Evolutionary conservation across 495 filamentous ascomycete genomes (phyloP).

Genomic region (Gamarada debralockiae): DNA sequence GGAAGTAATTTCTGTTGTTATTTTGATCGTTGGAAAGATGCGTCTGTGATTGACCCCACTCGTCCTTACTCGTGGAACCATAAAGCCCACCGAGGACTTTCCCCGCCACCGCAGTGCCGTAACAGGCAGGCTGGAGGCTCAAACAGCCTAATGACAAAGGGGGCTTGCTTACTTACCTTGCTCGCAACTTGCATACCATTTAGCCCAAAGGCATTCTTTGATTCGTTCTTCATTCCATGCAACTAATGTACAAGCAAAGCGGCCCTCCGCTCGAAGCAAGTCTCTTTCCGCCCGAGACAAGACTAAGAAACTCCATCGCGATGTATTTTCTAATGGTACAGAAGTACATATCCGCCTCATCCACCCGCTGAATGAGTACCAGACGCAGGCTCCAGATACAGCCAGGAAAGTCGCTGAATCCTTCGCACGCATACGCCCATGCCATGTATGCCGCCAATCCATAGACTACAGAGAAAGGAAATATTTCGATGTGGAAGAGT

Average conservation of each 20-base stretch:
- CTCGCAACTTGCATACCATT: too few species aligned
- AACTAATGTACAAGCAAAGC: not conserved
- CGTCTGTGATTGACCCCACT: too few species aligned
- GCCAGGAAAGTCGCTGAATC: not conserved
- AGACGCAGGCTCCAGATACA: not conserved
- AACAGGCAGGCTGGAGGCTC: too few species aligned
- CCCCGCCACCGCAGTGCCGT: too few species aligned
- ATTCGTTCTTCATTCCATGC: not conserved
- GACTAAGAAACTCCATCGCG: slow-evolving; percentile 12
- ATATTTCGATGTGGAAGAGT: not conserved
- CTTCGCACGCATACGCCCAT: not conserved
- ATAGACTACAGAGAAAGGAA: slow-evolving; percentile 13
- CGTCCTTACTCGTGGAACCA: too few species aligned
- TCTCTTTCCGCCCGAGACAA: not conserved
- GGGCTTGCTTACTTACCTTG: too few species aligned
- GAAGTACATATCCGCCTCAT: not conserved
- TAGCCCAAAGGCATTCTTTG: too few species aligned
- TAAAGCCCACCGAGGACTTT: too few species aligned
- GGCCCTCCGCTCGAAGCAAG: not conserved
- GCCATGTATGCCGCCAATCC: not conserved
- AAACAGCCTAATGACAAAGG: too few species aligned
- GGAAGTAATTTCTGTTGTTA: too few species aligned
- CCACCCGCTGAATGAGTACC: not conserved
- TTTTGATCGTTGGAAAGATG: too few species aligned
- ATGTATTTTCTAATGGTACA: slow-evolving; percentile 10